Base-by-base conservation (phyloP, 2,329 filamentous ascomycete species). In the Podosphaera leucotricha region DNA sequence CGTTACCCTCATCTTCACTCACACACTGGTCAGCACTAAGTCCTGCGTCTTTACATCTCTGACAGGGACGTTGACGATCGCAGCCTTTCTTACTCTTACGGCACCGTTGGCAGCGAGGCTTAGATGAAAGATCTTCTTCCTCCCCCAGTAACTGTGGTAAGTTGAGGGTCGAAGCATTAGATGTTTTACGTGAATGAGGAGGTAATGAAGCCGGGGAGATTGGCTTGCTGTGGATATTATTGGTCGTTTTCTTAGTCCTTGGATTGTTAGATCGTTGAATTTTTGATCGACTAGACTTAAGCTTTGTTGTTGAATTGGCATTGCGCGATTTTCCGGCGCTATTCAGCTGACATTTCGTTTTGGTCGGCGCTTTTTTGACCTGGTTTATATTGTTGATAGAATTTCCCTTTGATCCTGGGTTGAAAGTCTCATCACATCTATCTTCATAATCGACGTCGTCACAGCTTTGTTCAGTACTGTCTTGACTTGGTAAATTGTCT, bases 1-100 rank as follows among this genome's bases (percentile, higher is more conserved):
- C 90, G 60, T 95, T 95, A 50, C 85, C 85, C 62, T 98, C 90
- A 55, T 98, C 90, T 62, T 98, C 90, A 61, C 86, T 94, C 61
- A 98, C 75, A 61, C 90, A 98, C 50, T 87, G 83, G 53, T 95
- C 90, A 47, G 84, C 76, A 46, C 81, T 80, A 54, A 98, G 83
- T 18, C 90, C 90, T 38, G 90, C 90, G 63, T 98, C 90, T 60
- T 85, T 84, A 73, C 90, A 98, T 50, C 90, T 76, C 45, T 85
- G 83, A 57, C 90, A 98, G 22, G 90, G 90, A 35, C 90, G 78
- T 63, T 95, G 90, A 46, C 90, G 79, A 64, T 98, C 90, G 59
- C 90, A 98, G 11, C 90, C 90, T 65, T 98, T 98, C 70, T 98
- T 98, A 65, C 87, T 95, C 73, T 98, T 98, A 56, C 90, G 80